Evolutionary conservation across 1,284 basidiomycete species (phyloP), one percentile per base, ranked within the genome.

Genomic region (Puccinia novopanici): DNA sequence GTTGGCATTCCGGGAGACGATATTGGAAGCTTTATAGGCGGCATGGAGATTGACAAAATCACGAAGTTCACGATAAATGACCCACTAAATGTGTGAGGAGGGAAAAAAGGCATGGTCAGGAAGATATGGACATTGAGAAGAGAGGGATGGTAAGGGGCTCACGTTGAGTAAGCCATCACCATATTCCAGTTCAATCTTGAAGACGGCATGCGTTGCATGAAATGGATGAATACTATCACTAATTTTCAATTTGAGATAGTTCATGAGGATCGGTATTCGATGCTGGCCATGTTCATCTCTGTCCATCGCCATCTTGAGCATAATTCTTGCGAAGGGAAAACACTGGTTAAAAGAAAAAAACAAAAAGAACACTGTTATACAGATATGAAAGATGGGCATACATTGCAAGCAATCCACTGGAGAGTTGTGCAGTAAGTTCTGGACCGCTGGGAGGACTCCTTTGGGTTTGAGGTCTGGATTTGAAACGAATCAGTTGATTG

Each of bases 1-100:
- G 92, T 40, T 80, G 85, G 85, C 0, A 83, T 84, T 63, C 76
- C 40, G 75, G 22, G 86, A 84, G 24, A 92, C 89, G 17, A 79
- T 71, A 83, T 94, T 95, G 4, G 94, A 92, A 50, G 97, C 88
- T 10, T 92, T 89, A 85, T 98, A 98, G 85, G 98, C 95, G 0
- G 92, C 90, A 85, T 99, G 96, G 24, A 99, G 87, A 45, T 91
- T 92, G 75, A 98, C 83, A 85, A 99, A 98, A 86, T 99, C 96
- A 82, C 93, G 90, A 74, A 98, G 88, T 86, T 96, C 92, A 76
- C 96, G 91, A 86, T 99, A 98, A 65, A 99, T 90, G 45, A 98
- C 94, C 88, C 88, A 84, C 70, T 59, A 54, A 27, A 54, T 40
- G 45, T 45, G 42, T 82, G 81, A 70, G 3, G 50, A 37, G 17